Evolutionary conservation across 164 flowering plant genomes (phyloP).

Genomic region (Macadamia tetraphylla): DNA sequence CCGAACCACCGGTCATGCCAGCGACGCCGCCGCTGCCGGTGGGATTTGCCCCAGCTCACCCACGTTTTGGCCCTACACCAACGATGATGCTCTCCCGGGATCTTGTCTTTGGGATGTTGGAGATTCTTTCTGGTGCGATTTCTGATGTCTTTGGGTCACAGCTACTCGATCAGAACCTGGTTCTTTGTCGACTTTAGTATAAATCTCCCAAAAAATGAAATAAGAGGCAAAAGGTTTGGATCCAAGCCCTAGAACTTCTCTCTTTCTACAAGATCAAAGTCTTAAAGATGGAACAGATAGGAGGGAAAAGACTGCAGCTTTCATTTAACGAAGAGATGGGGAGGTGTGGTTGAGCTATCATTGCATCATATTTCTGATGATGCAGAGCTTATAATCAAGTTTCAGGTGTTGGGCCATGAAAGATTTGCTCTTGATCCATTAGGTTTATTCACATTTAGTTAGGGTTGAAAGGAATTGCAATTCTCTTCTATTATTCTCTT

Average conservation of each 20-base stretch:
- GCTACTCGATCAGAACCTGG: too few species aligned
- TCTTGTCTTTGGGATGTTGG: constrained; percentile 57
- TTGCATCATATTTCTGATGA: too few species aligned
- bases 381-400: too few species aligned
- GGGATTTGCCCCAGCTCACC: constrained; percentile 30
- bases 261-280: neutral
- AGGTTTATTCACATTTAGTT: too few species aligned
- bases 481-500: too few species aligned
- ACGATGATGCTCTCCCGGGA: constrained; percentile 42
- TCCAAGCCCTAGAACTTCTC: neutral
- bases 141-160: constrained; percentile 10
- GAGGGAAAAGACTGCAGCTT: neutral
- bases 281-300: constrained; percentile 1
- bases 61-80: constrained; percentile 34
- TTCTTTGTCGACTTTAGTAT: too few species aligned
- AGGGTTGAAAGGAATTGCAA: too few species aligned
- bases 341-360: too few species aligned
- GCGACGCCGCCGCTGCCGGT: constrained; percentile 12
- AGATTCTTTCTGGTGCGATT: constrained; percentile 51
- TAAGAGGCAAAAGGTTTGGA: neutral
- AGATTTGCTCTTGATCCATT: too few species aligned
- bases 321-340: neutral
- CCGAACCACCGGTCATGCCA: constrained; percentile 4
- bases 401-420: too few species aligned
- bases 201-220: neutral